Evolutionary conservation across 495 filamentous ascomycete species (phyloP), one percentile per base, ranked within the genome.

Genomic region (Annulohypoxylon nitens): DNA sequence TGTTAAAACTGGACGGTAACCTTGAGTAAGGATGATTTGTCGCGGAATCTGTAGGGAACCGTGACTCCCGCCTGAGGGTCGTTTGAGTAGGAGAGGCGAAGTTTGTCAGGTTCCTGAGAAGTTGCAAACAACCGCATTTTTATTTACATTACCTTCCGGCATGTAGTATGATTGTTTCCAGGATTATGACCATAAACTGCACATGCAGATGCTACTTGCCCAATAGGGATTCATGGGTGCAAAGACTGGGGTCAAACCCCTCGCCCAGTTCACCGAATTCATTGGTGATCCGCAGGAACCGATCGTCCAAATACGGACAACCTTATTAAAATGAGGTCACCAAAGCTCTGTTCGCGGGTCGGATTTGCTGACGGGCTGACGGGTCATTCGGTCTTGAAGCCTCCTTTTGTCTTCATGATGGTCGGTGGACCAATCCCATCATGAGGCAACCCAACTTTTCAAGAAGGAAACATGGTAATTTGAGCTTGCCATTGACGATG

Each of bases 161-260:
- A 61, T 10, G 11, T 16, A 33, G 50, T 48, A 53, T 39, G 43
- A 50, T 64, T 60, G 51, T 48, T 73, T 64, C 71, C 64, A 64
- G 64, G 50, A 61, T 71, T 57, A 62, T 70, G 54, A 30, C 65
- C 36, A 74, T 3, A 30, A 3, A 30, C 30, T 30, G 30, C 30
- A 30, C 51, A 26, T 50, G 63, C 62, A 71, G 63, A 67, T 71
- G 53, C 64, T 66, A 64, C 74, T 74, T 75, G 51, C 64, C 75
- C 75, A 76, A 76, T 76, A 67, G 41, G 70, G 65, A 64, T 26
- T 20, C 47, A 64, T 12, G 59, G 70, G 50, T 62, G 39, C 41
- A 20, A 16, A 25, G 50, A 63, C 55, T 26, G 26, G 64, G 70
- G 59, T 64, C 53, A 18, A 45, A 2, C 50, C 59, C 64, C 64